Evolutionary conservation across 352 stramenopile genomes (phyloP), one percentile per base, ranked within the genome.

Genomic region (Globisporangium nagaii): DNA sequence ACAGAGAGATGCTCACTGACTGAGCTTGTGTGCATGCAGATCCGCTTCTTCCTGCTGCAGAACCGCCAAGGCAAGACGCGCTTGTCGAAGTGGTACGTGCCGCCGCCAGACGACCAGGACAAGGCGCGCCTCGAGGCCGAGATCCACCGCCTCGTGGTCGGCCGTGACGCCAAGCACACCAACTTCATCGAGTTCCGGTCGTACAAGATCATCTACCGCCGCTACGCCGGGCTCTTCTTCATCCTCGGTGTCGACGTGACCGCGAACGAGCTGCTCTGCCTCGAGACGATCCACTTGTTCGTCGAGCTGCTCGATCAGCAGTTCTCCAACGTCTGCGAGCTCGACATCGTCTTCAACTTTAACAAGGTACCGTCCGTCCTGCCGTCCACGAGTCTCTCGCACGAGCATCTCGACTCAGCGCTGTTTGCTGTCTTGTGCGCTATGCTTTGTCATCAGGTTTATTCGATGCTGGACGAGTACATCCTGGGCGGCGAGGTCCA

Each of bases 51-150:
- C 58, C 71, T 99, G 54, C 79, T 99, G 43, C 96, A 99, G 84
- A 99, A 99, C 75, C 86, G 93, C 12, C 96, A 99, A 79, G 97
- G 97, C 31, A 99, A 99, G 73, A 99, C 96, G n/a, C 82, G 97
- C 11, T 71, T 99, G 32, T 98, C 96, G 53, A 99, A 99, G 86
- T 99, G 96, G 93, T 99, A 98, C 68, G 80, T 90, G 53, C 81
- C 84, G 19, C 82, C 84, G 50, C 73, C 86, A 22, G 77, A 93
- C 43, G 86, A 95, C 57, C 74, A 88, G 58, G 79, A 88, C 56
- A 90, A 92, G 64, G 70, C 76, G 43, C 80, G 83, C 6, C 73
- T 98, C 12, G 91, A 98, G 66, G 63, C 73, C 43, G 91, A 98
- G 60, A 94, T 98, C 61, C 86, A 97, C 65, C 75, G 86, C 15